phyloP scores from a whole-genome alignment of 2,329 filamentous ascomycete species.

The Metarhizium humberi region DNA sequence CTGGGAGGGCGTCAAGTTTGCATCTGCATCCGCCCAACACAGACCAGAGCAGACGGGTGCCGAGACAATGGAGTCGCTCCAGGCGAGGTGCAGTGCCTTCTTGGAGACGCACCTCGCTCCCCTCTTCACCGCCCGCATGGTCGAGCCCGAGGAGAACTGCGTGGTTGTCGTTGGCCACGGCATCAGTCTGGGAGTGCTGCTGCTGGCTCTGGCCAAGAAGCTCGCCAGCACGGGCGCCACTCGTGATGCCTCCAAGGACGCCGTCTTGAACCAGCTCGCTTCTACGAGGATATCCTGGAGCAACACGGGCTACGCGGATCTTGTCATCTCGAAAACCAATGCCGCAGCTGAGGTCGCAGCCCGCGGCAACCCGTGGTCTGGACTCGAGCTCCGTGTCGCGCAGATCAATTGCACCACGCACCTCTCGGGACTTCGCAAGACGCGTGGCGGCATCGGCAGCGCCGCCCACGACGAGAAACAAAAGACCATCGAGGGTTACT shows the following conservation, averaged over 20 bases:
- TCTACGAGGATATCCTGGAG: conserved; percentile 29
- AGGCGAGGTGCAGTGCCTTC: conserved; percentile 53
- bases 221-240: conserved; percentile 23
- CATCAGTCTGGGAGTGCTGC: conserved; percentile 64
- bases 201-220: conserved; percentile 50
- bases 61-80: conserved; percentile 63
- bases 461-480: conserved; percentile 67
- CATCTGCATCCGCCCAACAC: conserved; percentile 13
- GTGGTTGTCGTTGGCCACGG: conserved; percentile 70
- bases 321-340: conserved; percentile 7
- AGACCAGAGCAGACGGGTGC: conserved; percentile 34
- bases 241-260: background rate
- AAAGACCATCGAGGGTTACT: conserved; percentile 68
- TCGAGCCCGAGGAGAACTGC: conserved; percentile 23
- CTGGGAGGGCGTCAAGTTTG: conserved; percentile 57
- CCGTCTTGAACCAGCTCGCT: background rate
- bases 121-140: conserved; percentile 19
- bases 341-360: background rate
- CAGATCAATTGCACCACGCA: conserved; percentile 62
- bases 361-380: conserved; percentile 15
- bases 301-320: conserved; percentile 42
- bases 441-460: conserved; percentile 73
- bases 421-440: conserved; percentile 65
- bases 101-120: conserved; percentile 55
- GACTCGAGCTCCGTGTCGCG: conserved; percentile 10